These are phyloP conservation scores for Geranomyces variabilis DNA, from an alignment of 192 early-diverging fungal genomes.

Conservation along the genomic window DNA sequence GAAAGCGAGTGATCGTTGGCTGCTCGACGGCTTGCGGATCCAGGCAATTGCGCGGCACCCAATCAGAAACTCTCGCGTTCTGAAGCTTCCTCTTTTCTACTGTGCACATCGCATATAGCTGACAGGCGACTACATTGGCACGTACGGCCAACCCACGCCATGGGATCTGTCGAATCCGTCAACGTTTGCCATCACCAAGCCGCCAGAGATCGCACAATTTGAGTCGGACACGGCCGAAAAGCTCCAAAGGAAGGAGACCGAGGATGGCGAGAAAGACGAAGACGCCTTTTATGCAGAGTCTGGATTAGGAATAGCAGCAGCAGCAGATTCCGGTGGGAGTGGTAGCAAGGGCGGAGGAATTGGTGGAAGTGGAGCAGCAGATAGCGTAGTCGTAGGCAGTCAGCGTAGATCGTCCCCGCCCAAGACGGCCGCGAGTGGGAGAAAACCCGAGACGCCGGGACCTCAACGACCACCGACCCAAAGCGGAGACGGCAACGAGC, in stretches of 20 bases:
- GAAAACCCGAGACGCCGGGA: not conserved
- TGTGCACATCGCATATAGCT: conserved; percentile 14
- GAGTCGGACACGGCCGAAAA: conserved; percentile 21
- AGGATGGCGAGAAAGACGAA: not conserved
- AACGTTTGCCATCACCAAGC: conserved; percentile 40
- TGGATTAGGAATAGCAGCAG: not conserved
- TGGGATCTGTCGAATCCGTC: conserved; percentile 50
- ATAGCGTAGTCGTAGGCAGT: not conserved
- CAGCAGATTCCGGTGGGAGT: conserved; percentile 6
- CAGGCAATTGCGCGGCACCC: not conserved
- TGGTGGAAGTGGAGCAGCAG: not conserved
- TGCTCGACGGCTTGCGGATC: not conserved
- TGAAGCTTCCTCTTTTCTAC: not conserved
- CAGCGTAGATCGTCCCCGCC: not conserved
- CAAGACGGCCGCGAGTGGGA: not conserved
- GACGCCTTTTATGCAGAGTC: not conserved
- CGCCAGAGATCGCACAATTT: conserved; percentile 32
- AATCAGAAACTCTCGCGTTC: not conserved
- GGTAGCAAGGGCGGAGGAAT: not conserved
- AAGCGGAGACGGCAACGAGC: not conserved
- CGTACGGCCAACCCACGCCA: conserved; percentile 48
- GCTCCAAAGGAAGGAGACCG: not conserved
- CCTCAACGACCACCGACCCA: not conserved
- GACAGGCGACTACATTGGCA: conserved; percentile 54
- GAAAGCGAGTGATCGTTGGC: no score